phyloP scores from a whole-genome alignment of 495 filamentous ascomycete genomes.

The Talaromyces nanjingensis region DNA sequence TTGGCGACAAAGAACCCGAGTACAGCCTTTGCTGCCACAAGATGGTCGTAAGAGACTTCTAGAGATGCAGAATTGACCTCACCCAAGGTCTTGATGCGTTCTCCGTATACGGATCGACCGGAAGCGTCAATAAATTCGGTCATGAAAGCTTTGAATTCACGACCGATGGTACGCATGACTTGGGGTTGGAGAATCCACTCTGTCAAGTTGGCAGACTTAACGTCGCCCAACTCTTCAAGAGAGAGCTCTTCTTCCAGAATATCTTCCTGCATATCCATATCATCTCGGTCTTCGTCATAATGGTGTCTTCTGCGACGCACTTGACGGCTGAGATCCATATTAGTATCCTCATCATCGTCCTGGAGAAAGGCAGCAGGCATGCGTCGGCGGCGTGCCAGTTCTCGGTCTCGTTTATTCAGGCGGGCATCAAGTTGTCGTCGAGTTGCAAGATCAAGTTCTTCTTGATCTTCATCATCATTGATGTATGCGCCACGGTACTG shows the following conservation, averaged over 20 bases:
- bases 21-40: slow-evolving; percentile 83
- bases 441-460: slow-evolving; percentile 58
- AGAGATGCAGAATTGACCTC: slow-evolving; percentile 94
- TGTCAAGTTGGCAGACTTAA: slow-evolving; percentile 85
- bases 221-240: slow-evolving; percentile 82
- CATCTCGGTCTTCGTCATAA: slow-evolving; percentile 91
- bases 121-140: slow-evolving; percentile 88
- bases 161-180: slow-evolving; percentile 86
- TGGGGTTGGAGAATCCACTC: slow-evolving; percentile 92
- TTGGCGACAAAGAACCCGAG: slow-evolving; percentile 98
- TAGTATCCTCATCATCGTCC: slow-evolving; percentile 81
- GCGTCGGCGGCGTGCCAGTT: slow-evolving; percentile 63
- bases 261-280: slow-evolving; percentile 79
- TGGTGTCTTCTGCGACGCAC: slow-evolving; percentile 71
- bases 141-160: slow-evolving; percentile 95
- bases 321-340: slow-evolving; percentile 75
- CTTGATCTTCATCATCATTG: slow-evolving; percentile 80
- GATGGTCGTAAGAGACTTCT: slow-evolving; percentile 91
- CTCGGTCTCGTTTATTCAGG: slow-evolving; percentile 74
- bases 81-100: slow-evolving; percentile 85
- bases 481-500: slow-evolving; percentile 66
- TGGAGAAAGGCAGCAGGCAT: slow-evolving; percentile 81
- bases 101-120: slow-evolving; percentile 88
- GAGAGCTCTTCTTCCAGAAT: slow-evolving; percentile 93
- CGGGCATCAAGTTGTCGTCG: slow-evolving; percentile 78